Evolutionary conservation across 2,329 filamentous ascomycete genomes (phyloP), one percentile per base, ranked within the genome.

Genomic region (Trichophyton simii): DNA sequence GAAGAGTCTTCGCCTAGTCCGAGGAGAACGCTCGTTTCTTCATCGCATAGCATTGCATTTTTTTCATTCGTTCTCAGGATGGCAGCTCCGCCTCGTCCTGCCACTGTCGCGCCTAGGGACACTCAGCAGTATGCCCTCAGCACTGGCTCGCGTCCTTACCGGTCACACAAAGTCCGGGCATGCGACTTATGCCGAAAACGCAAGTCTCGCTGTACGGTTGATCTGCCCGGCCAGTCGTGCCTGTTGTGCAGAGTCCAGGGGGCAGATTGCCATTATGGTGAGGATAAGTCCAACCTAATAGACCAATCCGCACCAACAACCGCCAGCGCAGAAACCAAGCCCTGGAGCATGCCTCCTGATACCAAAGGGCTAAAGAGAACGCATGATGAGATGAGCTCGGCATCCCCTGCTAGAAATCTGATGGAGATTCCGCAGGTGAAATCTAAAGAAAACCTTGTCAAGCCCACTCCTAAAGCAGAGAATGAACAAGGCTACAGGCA

Each of bases 161-260:
- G 83, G 63, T 85, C 83, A 6, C 83, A 85, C 71, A 78, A 83
- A 63, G 79, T 80, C 44, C 82, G 83, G 58, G 83, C 83, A 7
- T 86, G 83, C 71, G 73, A 82, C 59, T 73, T 82, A 13, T 86
- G 83, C 67, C 78, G 83, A 60, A 79, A 79, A 63, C 78, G 83
- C 63, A 85, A 85, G 69, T 83, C 82, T 1, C 77, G 83, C 65
- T 86, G 83, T 68, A 83, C 82, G 18, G 78, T 82, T 31, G 82
- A 83, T 66, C 72, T 79, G 13, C 76, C 77, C 3, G 76, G 79
- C 1, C 72, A 79, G 59, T 76, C 76, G 6, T 86, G 83, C 66
- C 71, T 83, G 7, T 77, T 84, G 67, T 86, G 83, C 69, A 78
- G 78, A 44, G 79, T 82, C 20, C 81, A 84, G 66, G 78, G 79